Evolutionary conservation across 2,329 filamentous ascomycete genomes (phyloP).

Genomic region (Pseudogymnoascus sp.): DNA sequence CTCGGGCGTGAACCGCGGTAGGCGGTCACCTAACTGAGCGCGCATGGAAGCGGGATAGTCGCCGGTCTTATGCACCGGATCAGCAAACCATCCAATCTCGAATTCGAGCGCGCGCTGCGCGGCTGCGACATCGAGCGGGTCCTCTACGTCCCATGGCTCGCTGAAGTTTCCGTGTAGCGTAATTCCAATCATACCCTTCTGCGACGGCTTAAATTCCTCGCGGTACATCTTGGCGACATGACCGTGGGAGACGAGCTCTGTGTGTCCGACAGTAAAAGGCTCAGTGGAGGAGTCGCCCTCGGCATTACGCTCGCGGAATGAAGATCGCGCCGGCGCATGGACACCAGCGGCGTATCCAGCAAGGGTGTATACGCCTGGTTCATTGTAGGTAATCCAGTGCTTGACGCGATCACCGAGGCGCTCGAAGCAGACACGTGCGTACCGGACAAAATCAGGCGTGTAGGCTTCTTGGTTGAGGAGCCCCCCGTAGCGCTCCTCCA

Average conservation of each 20-base stretch:
- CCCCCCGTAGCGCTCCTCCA: slow-evolving; percentile 33
- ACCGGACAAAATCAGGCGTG: slow-evolving; percentile 31
- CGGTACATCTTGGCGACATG: slow-evolving; percentile 75
- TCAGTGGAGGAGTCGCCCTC: slow-evolving; percentile 70
- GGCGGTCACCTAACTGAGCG: slow-evolving; percentile 68
- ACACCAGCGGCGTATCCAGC: slow-evolving; percentile 71
- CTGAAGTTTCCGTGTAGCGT: slow-evolving; percentile 77
- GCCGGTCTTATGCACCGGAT: slow-evolving; percentile 72
- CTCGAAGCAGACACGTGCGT: slow-evolving; percentile 31
- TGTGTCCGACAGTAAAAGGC: slow-evolving; percentile 78
- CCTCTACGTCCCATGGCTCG: slow-evolving; percentile 74
- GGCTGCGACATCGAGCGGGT: slow-evolving; percentile 70
- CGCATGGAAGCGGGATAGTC: slow-evolving; percentile 79
- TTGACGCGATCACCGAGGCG: slow-evolving; percentile 42
- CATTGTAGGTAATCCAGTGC: slow-evolving; percentile 87
- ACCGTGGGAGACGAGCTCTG: slow-evolving; percentile 71
- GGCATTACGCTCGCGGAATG: slow-evolving; percentile 62
- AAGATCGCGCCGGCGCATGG: slow-evolving; percentile 75
- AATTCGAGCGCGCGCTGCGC: slow-evolving; percentile 79
- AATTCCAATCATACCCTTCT: slow-evolving; percentile 76
- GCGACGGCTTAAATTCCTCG: slow-evolving; percentile 67
- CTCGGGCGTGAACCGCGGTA: slow-evolving; percentile 67
- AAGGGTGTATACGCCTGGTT: slow-evolving; percentile 79
- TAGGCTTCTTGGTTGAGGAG: slow-evolving; percentile 30
- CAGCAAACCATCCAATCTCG: slow-evolving; percentile 79